phyloP scores from a whole-genome alignment of 257 asterid species.

The Solanum sparsipilum region DNA sequence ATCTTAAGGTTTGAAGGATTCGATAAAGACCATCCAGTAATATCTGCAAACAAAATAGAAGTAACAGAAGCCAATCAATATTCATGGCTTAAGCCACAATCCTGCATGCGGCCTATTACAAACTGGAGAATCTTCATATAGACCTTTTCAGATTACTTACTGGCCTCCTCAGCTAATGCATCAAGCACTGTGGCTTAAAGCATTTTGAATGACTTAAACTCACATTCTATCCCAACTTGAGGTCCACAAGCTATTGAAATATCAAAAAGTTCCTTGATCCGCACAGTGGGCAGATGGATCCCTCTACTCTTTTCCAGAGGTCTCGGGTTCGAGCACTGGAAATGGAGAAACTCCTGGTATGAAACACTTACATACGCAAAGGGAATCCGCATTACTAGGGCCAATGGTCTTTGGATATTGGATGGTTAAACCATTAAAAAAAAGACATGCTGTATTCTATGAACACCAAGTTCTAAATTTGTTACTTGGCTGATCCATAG shows the following conservation, averaged over 20 bases:
- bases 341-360: background rate
- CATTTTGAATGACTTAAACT: background rate
- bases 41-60: background rate
- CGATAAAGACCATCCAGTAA: slow-evolving; percentile 66
- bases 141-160: background rate
- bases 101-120: background rate
- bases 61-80: background rate
- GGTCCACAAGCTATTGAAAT: background rate
- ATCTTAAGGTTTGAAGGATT: slow-evolving; percentile 48
- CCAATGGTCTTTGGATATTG: background rate
- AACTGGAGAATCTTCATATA: background rate
- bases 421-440: background rate
- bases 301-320: background rate
- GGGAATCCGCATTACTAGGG: background rate
- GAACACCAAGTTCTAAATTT: background rate
- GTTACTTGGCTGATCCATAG: slow-evolving; percentile 78
- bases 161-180: background rate
- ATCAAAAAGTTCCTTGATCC: background rate
- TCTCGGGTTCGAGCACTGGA: background rate
- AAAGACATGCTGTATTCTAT: background rate
- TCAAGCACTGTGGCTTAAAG: background rate
- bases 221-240: background rate
- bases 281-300: background rate
- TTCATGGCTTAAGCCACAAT: background rate
- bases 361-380: background rate